Base-by-base conservation (phyloP, 176 grass and related monocot species). In the Thinopyrum elongatum region DNA sequence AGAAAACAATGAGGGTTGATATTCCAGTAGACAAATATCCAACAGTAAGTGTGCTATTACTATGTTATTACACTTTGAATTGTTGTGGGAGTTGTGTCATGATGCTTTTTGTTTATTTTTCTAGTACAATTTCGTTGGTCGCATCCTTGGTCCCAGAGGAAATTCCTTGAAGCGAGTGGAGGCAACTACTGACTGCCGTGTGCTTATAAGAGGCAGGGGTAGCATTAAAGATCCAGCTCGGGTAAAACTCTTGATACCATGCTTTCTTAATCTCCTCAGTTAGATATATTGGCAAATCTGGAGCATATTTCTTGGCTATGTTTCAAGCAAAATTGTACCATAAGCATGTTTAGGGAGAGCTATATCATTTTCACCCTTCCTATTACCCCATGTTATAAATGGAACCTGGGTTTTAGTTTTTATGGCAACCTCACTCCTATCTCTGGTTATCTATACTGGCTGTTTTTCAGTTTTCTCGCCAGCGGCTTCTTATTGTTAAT, bases 91-190 rank as follows among this genome's bases (percentile, higher is more conserved):
- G 49, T 53, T 80, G 49, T 55, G 26, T 68, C 19, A 83, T 86
- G 67, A 11, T 59, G 26, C 13, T 77, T 84, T 14, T 62, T 76
- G 78, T 85, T 77, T 63, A 53, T 77, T 70, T 84, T 79, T 61
- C 57, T 57, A 98, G 96, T 98, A 89, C 92, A 98, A 98, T 74
- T 98, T 98, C 47, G 96, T 98, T 70, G 96, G 96, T 2, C 91
- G 91, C 80, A 95, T 98, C 83, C 88, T 98, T 82, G 96, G 96
- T 83, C 96, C 93, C 65, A 94, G 93, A 95, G 96, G 96, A 55
- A 94, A 95, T 93, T 98, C 96, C 57, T 86, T 98, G 70, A 98
- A 98, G 70, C 84, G 96, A 10, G 96, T 98, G 67, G 96, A 98
- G 82, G 96, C 93, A 91, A 95, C 80, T 76, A 98, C 96, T 8